Base-by-base conservation (phyloP, 148 eudicot genomes). In the Heliosperma pusillum region DNA sequence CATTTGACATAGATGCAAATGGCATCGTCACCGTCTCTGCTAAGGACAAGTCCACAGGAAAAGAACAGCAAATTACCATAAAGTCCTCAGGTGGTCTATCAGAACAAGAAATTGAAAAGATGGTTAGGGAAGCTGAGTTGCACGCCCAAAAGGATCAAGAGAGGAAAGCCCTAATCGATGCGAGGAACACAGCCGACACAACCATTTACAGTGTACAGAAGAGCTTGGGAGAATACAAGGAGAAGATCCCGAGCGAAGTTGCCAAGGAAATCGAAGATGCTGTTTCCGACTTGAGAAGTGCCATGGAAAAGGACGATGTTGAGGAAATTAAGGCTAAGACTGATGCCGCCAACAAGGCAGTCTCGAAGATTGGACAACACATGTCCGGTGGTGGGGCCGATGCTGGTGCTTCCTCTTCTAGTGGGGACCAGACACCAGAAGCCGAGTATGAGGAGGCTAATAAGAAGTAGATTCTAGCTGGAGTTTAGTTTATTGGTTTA, bases 11-110 rank as follows among this genome's bases (percentile, higher is more conserved):
- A 20, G 98, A 95, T 66, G 98, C 98, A 69, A 95, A 95, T 60
- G 98, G 98, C 3, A 87, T 95, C 1, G 98, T 95, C 44, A 95
- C 97, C 0, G 98, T 95, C 11, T 92, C 96, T n/a, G 98, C 98
- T 60, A 95, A 89, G 82, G 98, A 95, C 81, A 95, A 95, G 77
- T 74, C 93, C 75, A 95, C 98, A 0, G 83, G 85, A 5, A 95
- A 89, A 74, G 98, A 90, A 71, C 98, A 95, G 42, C 96, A 95
- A 74, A 95, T 95, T 64, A 95, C 97, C 59, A 95, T 95, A 44
- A 85, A 92, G 15, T 92, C 97, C 20, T 90, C 98, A 7, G 96
- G 96, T 25, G 98, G 97, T 6, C 86, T 95, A 5, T 90, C 98
- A 5, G 98, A 94, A 20, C 87, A 83, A 20, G 97, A 94, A 73